Base-by-base conservation (phyloP, 169 alveolate species). In the Blepharisma undulans region DNA sequence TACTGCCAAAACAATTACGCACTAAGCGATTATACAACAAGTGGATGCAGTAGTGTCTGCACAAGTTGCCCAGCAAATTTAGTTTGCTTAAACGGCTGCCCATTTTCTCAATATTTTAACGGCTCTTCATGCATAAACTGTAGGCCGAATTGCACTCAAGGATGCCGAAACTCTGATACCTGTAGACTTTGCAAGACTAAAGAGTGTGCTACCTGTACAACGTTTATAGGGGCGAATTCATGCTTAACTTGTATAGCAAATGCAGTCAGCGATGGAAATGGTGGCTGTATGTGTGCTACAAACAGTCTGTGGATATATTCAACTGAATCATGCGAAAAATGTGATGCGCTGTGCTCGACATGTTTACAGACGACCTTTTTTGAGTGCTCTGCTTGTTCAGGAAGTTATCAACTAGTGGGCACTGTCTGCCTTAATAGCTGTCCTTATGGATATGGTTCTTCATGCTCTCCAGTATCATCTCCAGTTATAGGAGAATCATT, bases 291-390 rank as follows among this genome's bases (percentile, higher is more conserved):
- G 22, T 82, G 89, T 30, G 34, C 25, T 10, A 8, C 1, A 34
- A 72, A 72, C 12, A 32, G 60, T 8, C 21, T 74, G 25, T 82
- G 89, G 89, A 60, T 32, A 21, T 25, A 30, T 12, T n/a, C 77
- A 34, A n/a, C 78, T 8, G 89, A 82, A 30, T 34, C 89, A 32
- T 82, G 89, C 18, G 89, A 82, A 29, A 32, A 25, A 10, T 78
- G 86, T 32, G 86, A 25, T 27, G 27, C 7, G 2, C 86, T 78
- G 10, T 78, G 86, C 34, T 25, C 86, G 16, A 22, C 29, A 12
- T 78, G 86, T 61, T 1, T 78, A 12, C 7, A 29, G 27, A 78
- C 60, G 7, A 78, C 86, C 19, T 48, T 10, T 48, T 48, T 48
- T 48, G 86, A 74, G 27, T 82, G 89, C 76, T 48, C 89, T 19